These are phyloP conservation scores for Salix exigua DNA, from an alignment of 345 rosid genomes.

Conservation along the genomic window DNA sequence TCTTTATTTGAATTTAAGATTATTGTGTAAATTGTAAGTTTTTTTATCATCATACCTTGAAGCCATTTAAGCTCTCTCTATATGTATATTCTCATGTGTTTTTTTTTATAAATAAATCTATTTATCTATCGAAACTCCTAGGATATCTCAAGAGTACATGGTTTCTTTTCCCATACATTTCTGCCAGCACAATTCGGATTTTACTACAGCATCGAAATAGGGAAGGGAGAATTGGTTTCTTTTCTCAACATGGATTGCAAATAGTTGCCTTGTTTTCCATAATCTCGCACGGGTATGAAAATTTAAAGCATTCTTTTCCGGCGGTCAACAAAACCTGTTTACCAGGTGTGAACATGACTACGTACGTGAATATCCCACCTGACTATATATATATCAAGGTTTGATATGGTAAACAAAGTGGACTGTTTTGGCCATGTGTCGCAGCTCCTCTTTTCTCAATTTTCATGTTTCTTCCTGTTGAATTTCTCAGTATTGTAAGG, in stretches of 20 bases:
- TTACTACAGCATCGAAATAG: neutral
- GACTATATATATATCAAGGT: neutral
- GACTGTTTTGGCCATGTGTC: neutral
- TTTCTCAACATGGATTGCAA: neutral
- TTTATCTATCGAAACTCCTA: too few relatives aligned
- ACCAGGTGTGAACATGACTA: neutral
- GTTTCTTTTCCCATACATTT: neutral
- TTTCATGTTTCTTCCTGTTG: neutral
- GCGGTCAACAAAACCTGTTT: neutral
- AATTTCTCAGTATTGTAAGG: neutral
- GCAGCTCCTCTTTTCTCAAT: neutral
- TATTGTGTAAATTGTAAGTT: too few relatives aligned
- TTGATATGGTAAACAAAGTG: conserved; percentile 11
- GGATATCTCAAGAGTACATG: neutral
- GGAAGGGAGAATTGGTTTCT: too few relatives aligned
- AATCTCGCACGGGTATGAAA: neutral
- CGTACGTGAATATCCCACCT: neutral
- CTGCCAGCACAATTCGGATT: neutral
- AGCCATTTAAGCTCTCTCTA: too few relatives aligned
- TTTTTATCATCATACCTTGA: too few relatives aligned
- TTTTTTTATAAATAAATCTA: too few relatives aligned
- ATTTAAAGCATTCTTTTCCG: neutral
- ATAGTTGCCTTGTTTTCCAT: neutral
- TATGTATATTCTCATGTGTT: too few relatives aligned
- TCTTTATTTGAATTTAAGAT: too few relatives aligned